Conservation (phyloP, 1,139 yeast genomes). For the Eremothecium sinecaudum region DNA sequence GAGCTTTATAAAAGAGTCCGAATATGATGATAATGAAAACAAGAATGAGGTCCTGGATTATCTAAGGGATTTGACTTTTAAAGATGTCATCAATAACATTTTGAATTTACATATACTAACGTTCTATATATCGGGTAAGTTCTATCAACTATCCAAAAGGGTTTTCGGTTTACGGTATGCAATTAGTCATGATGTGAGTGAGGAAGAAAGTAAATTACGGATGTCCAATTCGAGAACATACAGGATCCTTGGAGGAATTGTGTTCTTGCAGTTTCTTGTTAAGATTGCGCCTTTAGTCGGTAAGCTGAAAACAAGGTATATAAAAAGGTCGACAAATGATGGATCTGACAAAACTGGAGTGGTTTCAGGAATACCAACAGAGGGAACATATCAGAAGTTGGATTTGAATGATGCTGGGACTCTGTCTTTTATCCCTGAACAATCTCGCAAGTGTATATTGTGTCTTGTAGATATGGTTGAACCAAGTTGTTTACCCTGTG, state of each 20-base stretch:
- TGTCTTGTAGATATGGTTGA: conserved; percentile 72
- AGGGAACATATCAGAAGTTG: conserved; percentile 22
- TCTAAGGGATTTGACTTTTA: conserved; percentile 28
- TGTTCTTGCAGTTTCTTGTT: conserved; percentile 50
- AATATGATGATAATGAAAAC: conserved; percentile 21
- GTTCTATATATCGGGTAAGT: conserved; percentile 74
- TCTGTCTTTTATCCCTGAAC: conserved; percentile 62
- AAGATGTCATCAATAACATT: conserved; percentile 41
- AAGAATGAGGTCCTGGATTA: conserved; percentile 11
- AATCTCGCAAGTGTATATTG: conserved; percentile 69
- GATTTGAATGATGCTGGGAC: conserved; percentile 48
- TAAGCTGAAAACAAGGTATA: background rate
- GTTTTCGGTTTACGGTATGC: conserved; percentile 73
- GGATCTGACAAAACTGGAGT: conserved; percentile 8
- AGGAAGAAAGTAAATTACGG: conserved; percentile 31
- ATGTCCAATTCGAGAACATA: conserved; percentile 39
- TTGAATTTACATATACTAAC: conserved; percentile 67
- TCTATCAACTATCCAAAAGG: conserved; percentile 69
- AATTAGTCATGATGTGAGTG: conserved; percentile 51
- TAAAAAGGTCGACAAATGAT: conserved; percentile 2
- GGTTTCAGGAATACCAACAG: background rate
- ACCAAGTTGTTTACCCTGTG: conserved; percentile 84
- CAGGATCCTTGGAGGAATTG: conserved; percentile 64
- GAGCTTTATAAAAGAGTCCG: conserved; percentile 9
- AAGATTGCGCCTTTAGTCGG: conserved; percentile 28